Percentiles rank a stretch among this genome's conserved stretches.
phyloP scores from a whole-genome alignment of 305 asterid genomes.

The Caryopteris hybrid region DNA sequence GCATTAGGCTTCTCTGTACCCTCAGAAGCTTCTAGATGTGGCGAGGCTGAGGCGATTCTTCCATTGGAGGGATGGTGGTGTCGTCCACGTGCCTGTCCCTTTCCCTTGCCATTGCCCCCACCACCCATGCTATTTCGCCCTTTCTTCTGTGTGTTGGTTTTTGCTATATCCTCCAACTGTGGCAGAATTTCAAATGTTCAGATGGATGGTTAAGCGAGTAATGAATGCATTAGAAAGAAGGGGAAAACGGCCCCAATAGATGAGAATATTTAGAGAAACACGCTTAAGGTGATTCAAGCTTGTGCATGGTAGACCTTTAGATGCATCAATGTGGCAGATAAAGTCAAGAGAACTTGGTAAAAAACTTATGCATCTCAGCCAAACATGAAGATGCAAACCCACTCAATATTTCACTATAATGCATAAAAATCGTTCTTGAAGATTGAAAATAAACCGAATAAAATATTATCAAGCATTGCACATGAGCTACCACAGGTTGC shows the following conservation, averaged over 20 bases:
- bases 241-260: no score
- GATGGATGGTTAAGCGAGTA: no score
- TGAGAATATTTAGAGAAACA: no score
- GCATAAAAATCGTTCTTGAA: background rate
- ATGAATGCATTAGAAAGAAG: no score
- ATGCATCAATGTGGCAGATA: no score
- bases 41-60: slow-evolving; percentile 28
- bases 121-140: slow-evolving; percentile 34
- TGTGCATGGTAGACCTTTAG: no score
- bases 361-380: no score
- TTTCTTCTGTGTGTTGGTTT: slow-evolving; percentile 38
- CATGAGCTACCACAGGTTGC: background rate
- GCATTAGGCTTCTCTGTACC: slow-evolving; percentile 35
- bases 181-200: background rate
- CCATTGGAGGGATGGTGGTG: slow-evolving; percentile 34
- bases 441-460: background rate
- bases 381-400: no score
- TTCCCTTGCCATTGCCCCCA: slow-evolving; percentile 42
- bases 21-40: slow-evolving; percentile 28
- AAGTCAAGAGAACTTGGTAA: no score
- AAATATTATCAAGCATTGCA: background rate
- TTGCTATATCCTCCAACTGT: slow-evolving; percentile 46
- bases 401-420: background rate
- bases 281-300: no score
- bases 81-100: slow-evolving; percentile 55